phyloP scores from a whole-genome alignment of 352 stramenopile genomes.

The Phytophthora colocasiae region DNA sequence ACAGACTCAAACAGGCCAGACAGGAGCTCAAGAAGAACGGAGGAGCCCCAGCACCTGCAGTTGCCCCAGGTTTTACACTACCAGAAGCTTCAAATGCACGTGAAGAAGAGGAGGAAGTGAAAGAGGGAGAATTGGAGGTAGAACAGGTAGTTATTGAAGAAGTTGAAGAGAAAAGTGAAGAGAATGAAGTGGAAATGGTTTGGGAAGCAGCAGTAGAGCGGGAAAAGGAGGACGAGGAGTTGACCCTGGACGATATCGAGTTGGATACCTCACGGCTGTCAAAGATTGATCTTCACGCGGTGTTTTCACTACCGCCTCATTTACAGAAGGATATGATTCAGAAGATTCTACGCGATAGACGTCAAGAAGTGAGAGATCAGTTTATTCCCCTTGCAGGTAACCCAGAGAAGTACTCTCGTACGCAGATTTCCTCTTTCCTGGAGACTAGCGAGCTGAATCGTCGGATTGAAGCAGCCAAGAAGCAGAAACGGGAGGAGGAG shows the following conservation, averaged over 20 bases:
- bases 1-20: slow-evolving; percentile 76
- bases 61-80: slow-evolving; percentile 67
- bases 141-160: slow-evolving; percentile 9
- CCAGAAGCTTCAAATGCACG: slow-evolving; percentile 28
- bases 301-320: slow-evolving; percentile 89
- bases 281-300: slow-evolving; percentile 84
- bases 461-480: slow-evolving; percentile 63
- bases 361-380: slow-evolving; percentile 92
- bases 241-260: slow-evolving; percentile 72
- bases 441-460: slow-evolving; percentile 92
- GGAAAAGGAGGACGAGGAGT: slow-evolving; percentile 34
- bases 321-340: slow-evolving; percentile 94
- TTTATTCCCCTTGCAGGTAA: slow-evolving; percentile 97
- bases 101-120: slow-evolving; percentile 3
- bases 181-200: slow-evolving; percentile 18
- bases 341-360: slow-evolving; percentile 86
- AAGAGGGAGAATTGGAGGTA: neutral
- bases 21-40: slow-evolving; percentile 71
- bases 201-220: slow-evolving; percentile 34
- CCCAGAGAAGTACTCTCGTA: slow-evolving; percentile 94
- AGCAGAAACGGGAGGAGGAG: slow-evolving; percentile 62
- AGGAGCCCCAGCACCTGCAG: slow-evolving; percentile 42
- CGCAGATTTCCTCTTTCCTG: slow-evolving; percentile 96
- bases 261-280: slow-evolving; percentile 61
- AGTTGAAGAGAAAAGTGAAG: slow-evolving; percentile 16